These are phyloP conservation scores for Silybum marianum DNA, from an alignment of 129 eudicot species.

Conservation along the genomic window DNA sequence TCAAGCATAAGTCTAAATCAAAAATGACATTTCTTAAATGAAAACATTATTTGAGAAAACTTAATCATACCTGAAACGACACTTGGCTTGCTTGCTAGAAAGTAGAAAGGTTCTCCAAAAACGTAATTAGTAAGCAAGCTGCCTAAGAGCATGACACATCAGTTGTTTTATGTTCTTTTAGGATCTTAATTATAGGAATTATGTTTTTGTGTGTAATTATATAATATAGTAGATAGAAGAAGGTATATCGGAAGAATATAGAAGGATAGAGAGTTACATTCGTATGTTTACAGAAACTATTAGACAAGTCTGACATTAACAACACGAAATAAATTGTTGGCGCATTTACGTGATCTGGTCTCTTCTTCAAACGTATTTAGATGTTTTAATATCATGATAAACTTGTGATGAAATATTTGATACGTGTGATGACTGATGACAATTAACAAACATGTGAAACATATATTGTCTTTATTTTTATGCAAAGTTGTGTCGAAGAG, in stretches of 20 bases:
- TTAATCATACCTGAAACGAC: not conserved
- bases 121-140: not conserved
- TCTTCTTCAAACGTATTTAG: not conserved
- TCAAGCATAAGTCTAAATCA: not conserved
- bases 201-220: not conserved
- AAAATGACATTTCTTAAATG: not conserved
- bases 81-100: not conserved
- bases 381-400: constrained; percentile 4
- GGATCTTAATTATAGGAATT: not conserved
- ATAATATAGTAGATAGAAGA: not conserved
- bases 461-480: not conserved
- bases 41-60: not conserved
- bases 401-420: constrained; percentile 12
- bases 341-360: not conserved
- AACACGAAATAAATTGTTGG: not conserved
- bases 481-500: not conserved
- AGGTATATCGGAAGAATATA: not conserved
- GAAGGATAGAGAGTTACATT: not conserved
- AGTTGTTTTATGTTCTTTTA: not conserved
- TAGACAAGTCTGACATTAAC: not conserved
- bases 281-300: not conserved
- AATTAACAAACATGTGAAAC: not conserved
- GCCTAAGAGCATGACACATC: not conserved
- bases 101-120: not conserved
- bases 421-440: not conserved